Evolutionary conservation across 78 protist genomes (phyloP).

Genomic region (Guillardia theta): DNA sequence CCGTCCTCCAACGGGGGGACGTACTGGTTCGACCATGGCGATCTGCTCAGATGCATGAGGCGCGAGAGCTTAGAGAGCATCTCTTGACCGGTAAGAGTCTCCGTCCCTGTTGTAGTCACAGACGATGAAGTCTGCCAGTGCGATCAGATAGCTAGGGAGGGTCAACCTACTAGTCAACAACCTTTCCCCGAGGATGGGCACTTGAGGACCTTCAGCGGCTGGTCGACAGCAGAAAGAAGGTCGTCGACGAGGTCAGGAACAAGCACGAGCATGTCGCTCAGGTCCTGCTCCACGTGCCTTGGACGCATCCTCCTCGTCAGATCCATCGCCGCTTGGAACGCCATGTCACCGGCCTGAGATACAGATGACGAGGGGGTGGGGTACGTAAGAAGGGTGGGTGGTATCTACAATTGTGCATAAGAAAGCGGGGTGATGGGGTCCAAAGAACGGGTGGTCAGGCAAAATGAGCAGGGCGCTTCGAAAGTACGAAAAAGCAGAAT

Average conservation of each 20-base stretch:
- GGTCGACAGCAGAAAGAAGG: conserved; percentile 88
- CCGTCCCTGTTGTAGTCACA: conserved; percentile 97
- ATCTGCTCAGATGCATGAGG: conserved; percentile 52
- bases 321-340: conserved; percentile 84
- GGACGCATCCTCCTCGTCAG: conserved; percentile 93
- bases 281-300: conserved; percentile 72
- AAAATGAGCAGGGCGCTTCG: too few species aligned
- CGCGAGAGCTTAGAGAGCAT: background rate
- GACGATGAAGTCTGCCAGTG: conserved; percentile 83
- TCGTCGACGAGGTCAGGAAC: conserved; percentile 93
- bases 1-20: conserved; percentile 88
- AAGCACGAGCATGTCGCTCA: conserved; percentile 82
- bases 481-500: too few species aligned
- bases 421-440: too few species aligned
- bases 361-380: too few species aligned
- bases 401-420: too few species aligned
- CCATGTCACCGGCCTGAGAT: too few species aligned
- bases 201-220: conserved; percentile 93
- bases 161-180: too few species aligned
- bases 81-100: conserved; percentile 86
- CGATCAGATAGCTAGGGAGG: too few species aligned
- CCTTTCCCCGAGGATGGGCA: too few species aligned
- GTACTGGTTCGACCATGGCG: conserved; percentile 95
- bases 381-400: too few species aligned
- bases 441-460: too few species aligned